Base-by-base conservation (phyloP, 768 basidiomycete genomes). In the Leccinum subgranulosum region DNA sequence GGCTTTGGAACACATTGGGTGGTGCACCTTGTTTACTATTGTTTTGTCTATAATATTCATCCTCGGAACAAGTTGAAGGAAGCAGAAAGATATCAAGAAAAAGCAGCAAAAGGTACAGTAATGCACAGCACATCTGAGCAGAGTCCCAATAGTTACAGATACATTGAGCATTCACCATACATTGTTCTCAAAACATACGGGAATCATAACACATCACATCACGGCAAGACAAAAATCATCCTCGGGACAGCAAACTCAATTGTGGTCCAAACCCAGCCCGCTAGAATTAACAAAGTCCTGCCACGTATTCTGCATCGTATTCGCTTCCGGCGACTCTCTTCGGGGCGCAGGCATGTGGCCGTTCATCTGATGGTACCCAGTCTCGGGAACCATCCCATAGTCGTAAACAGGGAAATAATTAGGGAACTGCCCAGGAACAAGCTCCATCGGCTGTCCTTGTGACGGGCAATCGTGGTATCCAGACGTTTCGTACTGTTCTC, bases 331-430 rank as follows among this genome's bases (percentile, higher is more conserved):
- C 0, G 84, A 82, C 3, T 76, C 69, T 49, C 73, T 69, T 53
- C 74, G 66, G 14, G 46, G 11, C 33, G 74, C 56, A 71, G 54
- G 74, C 69, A 58, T 77, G 74, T 66, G 69, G 9, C 64, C 76
- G 45, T 76, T 76, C 45, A 76, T 64, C 53, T 81, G 76, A 33
- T 80, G 60, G 62, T 71, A 67, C 46, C 70, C 61, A 41, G 64
- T 61, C 62, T 66, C 61, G 43, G 63, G 54, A 45, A 68, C 73
- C 61, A 77, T 72, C 21, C 77, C 80, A 66, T 90, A 89, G 67
- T 89, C 88, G 62, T 86, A 89, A 31, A 89, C 87, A 1, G 86
- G 80, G 78, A 90, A 89, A 64, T 89, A 90, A 64, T 79, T 82
- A 14, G 87, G 88, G 73, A 85, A 83, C 36, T 66, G 72, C 9